Base-by-base conservation (phyloP, 2,329 filamentous ascomycete species). In the Hypoxylon sp. region DNA sequence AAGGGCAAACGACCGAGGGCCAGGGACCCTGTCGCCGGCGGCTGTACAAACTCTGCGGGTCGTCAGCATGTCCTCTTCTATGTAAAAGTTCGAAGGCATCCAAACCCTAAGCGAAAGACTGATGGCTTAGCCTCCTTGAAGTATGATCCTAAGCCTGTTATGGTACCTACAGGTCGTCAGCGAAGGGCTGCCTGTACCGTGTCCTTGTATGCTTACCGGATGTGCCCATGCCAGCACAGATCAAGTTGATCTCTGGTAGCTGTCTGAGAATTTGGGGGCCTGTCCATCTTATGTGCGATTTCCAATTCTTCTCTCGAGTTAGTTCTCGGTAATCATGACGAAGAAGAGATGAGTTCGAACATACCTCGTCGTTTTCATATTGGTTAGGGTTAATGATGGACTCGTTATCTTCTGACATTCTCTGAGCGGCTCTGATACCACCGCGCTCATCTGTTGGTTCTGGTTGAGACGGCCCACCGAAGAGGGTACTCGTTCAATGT, bases 201-300 rank as follows among this genome's bases (percentile, higher is more conserved):
- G 80, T 79, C 28, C 69, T 82, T 81, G 3, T 68, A 49, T 2
- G 72, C 74, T 60, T 82, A 75, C 86, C 83, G 1, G 85, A 84
- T 0, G 86, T 89, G 0, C 87, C 87, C 82, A 89, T 85, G 1
- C 85, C 85, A 1, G 85, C 82, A 64, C 86, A 88, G 14, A 89
- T 79, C 1, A 89, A 73, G 34, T 83, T 85, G 64, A 89, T 87
- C 49, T 87, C 80, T 0, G 87, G 87, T 0, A 89, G 73, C 58
- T 89, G 87, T 59, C 79, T 81, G 50, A 83, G 78, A 14, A 89
- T 87, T 67, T 89, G 87, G 0, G 86, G 85, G 0, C 87, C 87
- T 0, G 87, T 89, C 87, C 87, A 89, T 21, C 82, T 82, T 10
- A 86, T 75, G 68, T 89, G 87, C 1, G 87, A 78, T 72, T 82